Conservation (phyloP, 805 yeast genomes). For the Yamadazyma akitaensis region DNA sequence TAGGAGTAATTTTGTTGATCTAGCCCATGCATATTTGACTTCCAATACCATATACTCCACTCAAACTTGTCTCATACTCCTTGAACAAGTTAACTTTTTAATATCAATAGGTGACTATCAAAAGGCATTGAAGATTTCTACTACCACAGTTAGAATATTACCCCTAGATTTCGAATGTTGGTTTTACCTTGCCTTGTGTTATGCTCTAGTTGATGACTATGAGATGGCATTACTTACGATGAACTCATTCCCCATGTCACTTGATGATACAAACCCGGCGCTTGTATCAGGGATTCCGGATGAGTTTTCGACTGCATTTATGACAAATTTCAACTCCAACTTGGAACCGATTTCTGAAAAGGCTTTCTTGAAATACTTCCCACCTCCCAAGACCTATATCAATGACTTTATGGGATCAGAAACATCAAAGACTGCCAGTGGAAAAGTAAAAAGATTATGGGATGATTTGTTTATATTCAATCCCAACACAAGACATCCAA, state of each 20-base stretch:
- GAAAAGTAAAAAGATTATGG: conserved; percentile 34
- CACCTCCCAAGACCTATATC: conserved; percentile 19
- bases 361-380: conserved; percentile 26
- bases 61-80: conserved; percentile 55
- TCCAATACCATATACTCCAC: conserved; percentile 23
- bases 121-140: conserved; percentile 58
- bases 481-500: conserved; percentile 33
- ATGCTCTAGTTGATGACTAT: conserved; percentile 54
- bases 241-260: conserved; percentile 64
- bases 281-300: conserved; percentile 25
- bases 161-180: conserved; percentile 77
- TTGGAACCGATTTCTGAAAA: conserved; percentile 27
- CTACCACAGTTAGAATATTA: conserved; percentile 58
- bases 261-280: conserved; percentile 33
- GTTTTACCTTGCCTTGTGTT: conserved; percentile 60
- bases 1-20: conserved; percentile 22
- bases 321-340: conserved; percentile 14
- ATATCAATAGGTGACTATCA: conserved; percentile 50
- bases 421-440: conserved; percentile 11
- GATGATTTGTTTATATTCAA: conserved; percentile 25
- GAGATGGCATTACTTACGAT: conserved; percentile 61
- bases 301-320: conserved; percentile 20
- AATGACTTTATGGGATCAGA: background rate
- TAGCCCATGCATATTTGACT: conserved; percentile 20
- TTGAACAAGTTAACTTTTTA: conserved; percentile 63